These are phyloP conservation scores for Lodderomyces metapsilosis DNA, from an alignment of 1,139 yeast genomes.

Conservation along the genomic window DNA sequence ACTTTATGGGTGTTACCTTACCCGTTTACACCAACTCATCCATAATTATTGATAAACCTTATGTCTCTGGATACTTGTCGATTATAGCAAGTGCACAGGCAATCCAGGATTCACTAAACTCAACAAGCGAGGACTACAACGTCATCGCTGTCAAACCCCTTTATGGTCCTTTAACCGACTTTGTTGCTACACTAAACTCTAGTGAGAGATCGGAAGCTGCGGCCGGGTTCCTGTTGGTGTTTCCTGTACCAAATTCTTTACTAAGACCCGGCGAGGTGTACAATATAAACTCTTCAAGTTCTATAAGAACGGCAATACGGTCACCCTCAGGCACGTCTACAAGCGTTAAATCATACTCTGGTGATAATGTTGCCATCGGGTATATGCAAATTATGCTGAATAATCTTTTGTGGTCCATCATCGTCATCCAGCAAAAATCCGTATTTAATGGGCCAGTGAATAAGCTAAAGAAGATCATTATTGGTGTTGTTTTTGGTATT, in stretches of 20 bases:
- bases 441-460: constrained; percentile 64
- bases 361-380: constrained; percentile 64
- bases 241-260: constrained; percentile 24
- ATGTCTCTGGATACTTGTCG: constrained; percentile 70
- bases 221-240: constrained; percentile 36
- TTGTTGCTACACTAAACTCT: constrained; percentile 12
- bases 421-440: constrained; percentile 62
- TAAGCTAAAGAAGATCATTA: constrained; percentile 62
- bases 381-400: constrained; percentile 55
- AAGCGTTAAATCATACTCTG: constrained; percentile 40
- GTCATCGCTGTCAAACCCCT: constrained; percentile 36
- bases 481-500: constrained; percentile 77
- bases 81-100: constrained; percentile 60
- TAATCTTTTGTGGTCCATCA: constrained; percentile 67
- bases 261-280: constrained; percentile 26
- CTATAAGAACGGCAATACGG: constrained; percentile 40
- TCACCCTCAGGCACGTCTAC: constrained; percentile 49
- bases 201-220: constrained; percentile 12
- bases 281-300: constrained; percentile 28
- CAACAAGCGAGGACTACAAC: constrained; percentile 37
- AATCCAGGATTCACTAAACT: constrained; percentile 48
- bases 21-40: constrained; percentile 79
- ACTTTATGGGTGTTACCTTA: constrained; percentile 58
- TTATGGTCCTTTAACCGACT: constrained; percentile 16
- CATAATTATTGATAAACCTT: constrained; percentile 56